Conservation (phyloP, 2,329 filamentous ascomycete species). For the Pseudonectria buxi region DNA sequence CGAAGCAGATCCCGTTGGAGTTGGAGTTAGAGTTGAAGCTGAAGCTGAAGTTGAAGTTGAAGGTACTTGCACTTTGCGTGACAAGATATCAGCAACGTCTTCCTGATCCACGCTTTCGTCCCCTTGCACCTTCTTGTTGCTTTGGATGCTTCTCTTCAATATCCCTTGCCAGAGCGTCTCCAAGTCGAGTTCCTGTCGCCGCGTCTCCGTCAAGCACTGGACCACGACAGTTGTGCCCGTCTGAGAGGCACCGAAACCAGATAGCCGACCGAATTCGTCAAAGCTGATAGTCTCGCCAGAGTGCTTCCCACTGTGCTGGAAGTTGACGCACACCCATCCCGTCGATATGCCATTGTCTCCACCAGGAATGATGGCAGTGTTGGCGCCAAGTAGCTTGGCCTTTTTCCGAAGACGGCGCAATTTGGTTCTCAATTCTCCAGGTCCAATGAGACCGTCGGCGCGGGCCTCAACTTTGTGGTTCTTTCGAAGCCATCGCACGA, state of each 20-base stretch:
- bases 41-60: no score
- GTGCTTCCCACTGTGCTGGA: slow-evolving; percentile 62
- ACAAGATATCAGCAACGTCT: slow-evolving; percentile 25
- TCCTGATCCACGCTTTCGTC: slow-evolving; percentile 15
- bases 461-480: slow-evolving; percentile 65
- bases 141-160: slow-evolving; percentile 29
- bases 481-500: slow-evolving; percentile 77
- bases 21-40: no score
- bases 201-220: slow-evolving; percentile 50
- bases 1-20: slow-evolving; percentile 20
- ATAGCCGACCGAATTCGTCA: slow-evolving; percentile 50
- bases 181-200: slow-evolving; percentile 46
- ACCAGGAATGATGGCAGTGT: slow-evolving; percentile 55
- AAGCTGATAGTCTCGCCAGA: slow-evolving; percentile 36
- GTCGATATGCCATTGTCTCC: slow-evolving; percentile 83
- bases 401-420: slow-evolving; percentile 72
- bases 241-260: slow-evolving; percentile 64
- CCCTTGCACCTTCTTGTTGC: slow-evolving; percentile 24
- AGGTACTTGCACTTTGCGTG: slow-evolving; percentile 28
- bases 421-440: slow-evolving; percentile 87
- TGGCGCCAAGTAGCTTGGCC: slow-evolving; percentile 71
- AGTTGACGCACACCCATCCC: slow-evolving; percentile 93
- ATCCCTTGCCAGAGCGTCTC: slow-evolving; percentile 45
- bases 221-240: slow-evolving; percentile 48
- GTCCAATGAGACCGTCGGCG: slow-evolving; percentile 81